Base-by-base conservation (phyloP, 352 stramenopile genomes). In the Phytophthora pseudosyringae region DNA sequence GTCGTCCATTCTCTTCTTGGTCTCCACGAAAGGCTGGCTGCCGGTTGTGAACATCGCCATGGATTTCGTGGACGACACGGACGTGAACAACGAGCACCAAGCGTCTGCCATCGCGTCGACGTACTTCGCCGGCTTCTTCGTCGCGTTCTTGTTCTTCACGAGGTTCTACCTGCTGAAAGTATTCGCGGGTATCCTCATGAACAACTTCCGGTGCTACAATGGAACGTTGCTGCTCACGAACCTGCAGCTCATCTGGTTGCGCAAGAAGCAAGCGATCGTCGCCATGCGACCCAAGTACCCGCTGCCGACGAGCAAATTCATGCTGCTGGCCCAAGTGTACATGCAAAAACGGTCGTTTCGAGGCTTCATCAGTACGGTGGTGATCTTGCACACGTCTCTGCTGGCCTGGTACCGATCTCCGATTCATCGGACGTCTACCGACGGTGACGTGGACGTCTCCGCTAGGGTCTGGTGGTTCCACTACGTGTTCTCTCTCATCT, bases 21-120 rank as follows among this genome's bases (percentile, higher is more conserved):
- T 96, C 4, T 90, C 88, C 6, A 94, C 94, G 73, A 95, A 94
- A 76, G 85, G 81, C 13, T 96, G 88, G 88, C 69, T 93, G 1
- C 83, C 83, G 0, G 87, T 93, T 57, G 81, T 96, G 13, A 95
- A 94, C 26, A 73, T 87, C 6, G 86, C 85, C 4, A 94, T 94
- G 81, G 85, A 96, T 59, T 75, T 75, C 46, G 50, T 46, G 2
- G 67, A 75, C 12, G 67, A 71, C n/a, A 64, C 38, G 0, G 88
- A 90, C 21, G 71, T 88, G 1, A 88, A 82, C 48, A 76, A 80
- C 3, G 82, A 89, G 9, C 77, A 90, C 29, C 84, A 94, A 63
- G 81, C 79, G 0, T 75, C 80, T 33, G 75, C 87, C 16, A 90
- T 90, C 52, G 88, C 86, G 5, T 91, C 86, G 9, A 86, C 86